Percentiles rank a stretch among this genome's conserved stretches.
Conservation (phyloP, 108 stramenopile species). For the Cyclotella atomus region DNA sequence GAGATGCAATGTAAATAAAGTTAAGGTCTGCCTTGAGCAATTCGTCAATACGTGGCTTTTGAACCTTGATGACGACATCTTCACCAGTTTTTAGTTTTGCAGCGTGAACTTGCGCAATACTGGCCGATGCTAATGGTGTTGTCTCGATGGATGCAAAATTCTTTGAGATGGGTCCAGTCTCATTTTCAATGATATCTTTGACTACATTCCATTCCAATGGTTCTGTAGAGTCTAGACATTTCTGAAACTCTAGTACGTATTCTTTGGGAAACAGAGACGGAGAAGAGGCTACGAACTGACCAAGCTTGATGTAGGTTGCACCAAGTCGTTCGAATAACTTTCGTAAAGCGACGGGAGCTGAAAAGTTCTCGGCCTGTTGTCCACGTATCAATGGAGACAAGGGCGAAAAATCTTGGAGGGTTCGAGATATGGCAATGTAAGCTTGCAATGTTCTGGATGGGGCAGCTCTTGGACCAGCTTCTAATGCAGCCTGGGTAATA, state of each 20-base stretch:
- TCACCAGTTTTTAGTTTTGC: constrained; percentile 87
- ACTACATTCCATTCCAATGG: constrained; percentile 84
- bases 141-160: constrained; percentile 78
- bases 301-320: constrained; percentile 96
- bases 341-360: constrained; percentile 70
- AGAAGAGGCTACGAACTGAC: constrained; percentile 93
- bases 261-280: constrained; percentile 96
- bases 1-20: constrained; percentile 90
- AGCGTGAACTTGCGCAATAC: constrained; percentile 94
- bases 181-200: constrained; percentile 81
- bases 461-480: constrained; percentile 83
- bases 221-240: constrained; percentile 92
- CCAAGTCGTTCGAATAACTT: constrained; percentile 92
- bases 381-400: constrained; percentile 45
- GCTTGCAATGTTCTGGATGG: constrained; percentile 82
- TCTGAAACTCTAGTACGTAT: constrained; percentile 94
- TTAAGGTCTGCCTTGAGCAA: constrained; percentile 92
- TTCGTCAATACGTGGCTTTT: constrained; percentile 92
- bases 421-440: constrained; percentile 70
- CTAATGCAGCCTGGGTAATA: constrained; percentile 68
- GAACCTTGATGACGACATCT: constrained; percentile 96
- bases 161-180: constrained; percentile 74
- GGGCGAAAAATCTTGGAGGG: constrained; percentile 74
- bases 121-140: constrained; percentile 88
- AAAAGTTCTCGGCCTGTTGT: constrained; percentile 50